phyloP scores from a whole-genome alignment of 2,329 filamentous ascomycete genomes.

The Colletotrichum limetticola region DNA sequence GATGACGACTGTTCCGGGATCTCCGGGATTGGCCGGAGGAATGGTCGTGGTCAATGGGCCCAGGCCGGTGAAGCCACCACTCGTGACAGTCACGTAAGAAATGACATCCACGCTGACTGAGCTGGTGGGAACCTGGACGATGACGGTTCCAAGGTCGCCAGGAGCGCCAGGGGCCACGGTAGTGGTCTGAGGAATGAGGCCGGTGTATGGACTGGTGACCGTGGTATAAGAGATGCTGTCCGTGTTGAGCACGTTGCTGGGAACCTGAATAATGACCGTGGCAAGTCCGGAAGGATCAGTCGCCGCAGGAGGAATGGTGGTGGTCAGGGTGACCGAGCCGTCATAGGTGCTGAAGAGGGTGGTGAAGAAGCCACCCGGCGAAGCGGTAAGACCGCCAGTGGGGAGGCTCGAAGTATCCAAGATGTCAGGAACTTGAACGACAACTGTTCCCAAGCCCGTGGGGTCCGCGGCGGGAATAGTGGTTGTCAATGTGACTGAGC shows the following conservation, averaged over 20 bases:
- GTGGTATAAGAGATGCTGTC: conserved; percentile 1
- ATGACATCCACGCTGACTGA: background rate
- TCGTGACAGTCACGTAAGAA: background rate
- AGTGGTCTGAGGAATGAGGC: background rate
- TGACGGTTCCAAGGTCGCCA: background rate
- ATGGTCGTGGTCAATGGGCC: conserved; percentile 4
- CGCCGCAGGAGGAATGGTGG: background rate
- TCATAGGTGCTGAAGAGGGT: background rate
- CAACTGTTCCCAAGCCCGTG: background rate
- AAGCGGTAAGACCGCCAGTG: background rate
- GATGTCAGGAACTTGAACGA: background rate
- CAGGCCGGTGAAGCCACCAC: background rate
- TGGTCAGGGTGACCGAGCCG: background rate
- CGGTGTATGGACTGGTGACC: conserved; percentile 4
- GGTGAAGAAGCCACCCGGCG: background rate
- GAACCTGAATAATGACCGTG: background rate
- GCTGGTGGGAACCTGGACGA: background rate
- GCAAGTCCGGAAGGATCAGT: background rate
- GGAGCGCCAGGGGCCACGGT: background rate
- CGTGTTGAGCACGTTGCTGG: conserved; percentile 2
- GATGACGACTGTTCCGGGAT: conserved; percentile 19
- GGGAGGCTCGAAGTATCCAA: background rate
- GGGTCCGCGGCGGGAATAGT: background rate
- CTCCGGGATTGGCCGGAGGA: conserved; percentile 20
- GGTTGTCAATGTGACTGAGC: background rate